Evolutionary conservation across 148 eudicot genomes (phyloP).

Genomic region (Fagopyrum esculentum): DNA sequence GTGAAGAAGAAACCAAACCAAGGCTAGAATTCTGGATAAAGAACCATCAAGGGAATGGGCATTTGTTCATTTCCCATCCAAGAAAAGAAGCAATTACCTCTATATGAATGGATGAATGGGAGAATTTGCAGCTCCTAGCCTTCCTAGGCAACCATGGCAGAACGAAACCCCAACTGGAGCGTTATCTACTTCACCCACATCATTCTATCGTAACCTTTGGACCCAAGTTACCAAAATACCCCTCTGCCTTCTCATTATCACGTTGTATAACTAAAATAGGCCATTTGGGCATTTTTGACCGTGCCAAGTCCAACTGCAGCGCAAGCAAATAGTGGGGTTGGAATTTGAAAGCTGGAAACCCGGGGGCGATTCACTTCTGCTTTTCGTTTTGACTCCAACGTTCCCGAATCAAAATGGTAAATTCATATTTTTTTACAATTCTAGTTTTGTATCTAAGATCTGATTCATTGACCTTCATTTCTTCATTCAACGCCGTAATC

Average conservation of each 20-base stretch:
- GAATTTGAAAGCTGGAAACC: neutral
- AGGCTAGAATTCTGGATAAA: neutral
- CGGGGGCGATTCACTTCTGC: neutral
- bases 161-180: neutral
- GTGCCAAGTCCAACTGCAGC: neutral
- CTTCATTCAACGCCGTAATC: neutral
- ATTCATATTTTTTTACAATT: neutral
- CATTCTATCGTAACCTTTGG: neutral
- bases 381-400: neutral
- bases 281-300: neutral
- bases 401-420: neutral
- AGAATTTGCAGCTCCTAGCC: neutral
- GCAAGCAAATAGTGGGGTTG: neutral
- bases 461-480: neutral
- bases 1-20: neutral
- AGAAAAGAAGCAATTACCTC: neutral
- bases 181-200: slow-evolving; percentile 1
- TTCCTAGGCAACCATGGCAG: slow-evolving; percentile 8
- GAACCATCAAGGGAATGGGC: neutral
- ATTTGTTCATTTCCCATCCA: neutral
- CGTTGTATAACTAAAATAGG: neutral
- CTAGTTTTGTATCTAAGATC: neutral
- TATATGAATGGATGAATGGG: neutral
- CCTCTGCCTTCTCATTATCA: neutral
- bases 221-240: neutral